A percentile compares a stretch with the other conserved stretches of the same genome.
Evolutionary conservation across 768 basidiomycete species (phyloP).

Genomic region (Hysterangium stoloniferum): DNA sequence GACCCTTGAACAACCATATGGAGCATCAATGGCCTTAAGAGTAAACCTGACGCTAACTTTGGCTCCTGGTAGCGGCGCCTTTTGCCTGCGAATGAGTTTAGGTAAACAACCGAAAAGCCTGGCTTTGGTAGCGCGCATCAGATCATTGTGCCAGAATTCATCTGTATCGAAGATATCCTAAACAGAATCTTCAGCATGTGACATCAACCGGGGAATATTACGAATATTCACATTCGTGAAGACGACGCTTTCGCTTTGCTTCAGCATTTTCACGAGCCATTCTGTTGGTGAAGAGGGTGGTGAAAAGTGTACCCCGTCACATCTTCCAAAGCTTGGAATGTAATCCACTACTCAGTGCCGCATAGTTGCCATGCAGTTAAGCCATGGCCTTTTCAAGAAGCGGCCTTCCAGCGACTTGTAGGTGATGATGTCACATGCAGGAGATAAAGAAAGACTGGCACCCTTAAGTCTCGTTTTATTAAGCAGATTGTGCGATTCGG

Average conservation of each 20-base stretch:
- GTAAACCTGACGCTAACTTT: background rate
- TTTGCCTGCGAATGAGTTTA: constrained; percentile 21
- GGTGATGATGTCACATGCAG: background rate
- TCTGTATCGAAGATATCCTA: constrained; percentile 45
- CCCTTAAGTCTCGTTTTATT: constrained; percentile 49
- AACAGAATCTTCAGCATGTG: background rate
- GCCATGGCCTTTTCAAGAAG: constrained; percentile 53
- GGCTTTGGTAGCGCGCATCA: constrained; percentile 41
- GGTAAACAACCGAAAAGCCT: constrained; percentile 47
- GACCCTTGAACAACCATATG: constrained; percentile 14
- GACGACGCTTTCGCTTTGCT: background rate
- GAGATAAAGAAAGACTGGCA: constrained; percentile 19
- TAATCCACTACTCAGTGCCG: constrained; percentile 33
- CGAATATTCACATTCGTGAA: background rate
- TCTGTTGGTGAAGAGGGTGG: too few relatives aligned
- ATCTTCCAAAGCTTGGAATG: constrained; percentile 49
- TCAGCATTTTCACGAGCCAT: too few relatives aligned
- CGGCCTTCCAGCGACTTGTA: constrained; percentile 20
- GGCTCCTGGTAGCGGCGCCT: too few relatives aligned
- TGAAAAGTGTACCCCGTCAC: constrained; percentile 49
- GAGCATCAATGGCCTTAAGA: constrained; percentile 8
- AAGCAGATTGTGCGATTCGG: constrained; percentile 37
- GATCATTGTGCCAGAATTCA: constrained; percentile 47
- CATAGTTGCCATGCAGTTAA: constrained; percentile 47
- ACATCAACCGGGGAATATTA: constrained; percentile 7